phyloP scores from a whole-genome alignment of 169 alveolate genomes.

The Eimeria sp. region DNA sequence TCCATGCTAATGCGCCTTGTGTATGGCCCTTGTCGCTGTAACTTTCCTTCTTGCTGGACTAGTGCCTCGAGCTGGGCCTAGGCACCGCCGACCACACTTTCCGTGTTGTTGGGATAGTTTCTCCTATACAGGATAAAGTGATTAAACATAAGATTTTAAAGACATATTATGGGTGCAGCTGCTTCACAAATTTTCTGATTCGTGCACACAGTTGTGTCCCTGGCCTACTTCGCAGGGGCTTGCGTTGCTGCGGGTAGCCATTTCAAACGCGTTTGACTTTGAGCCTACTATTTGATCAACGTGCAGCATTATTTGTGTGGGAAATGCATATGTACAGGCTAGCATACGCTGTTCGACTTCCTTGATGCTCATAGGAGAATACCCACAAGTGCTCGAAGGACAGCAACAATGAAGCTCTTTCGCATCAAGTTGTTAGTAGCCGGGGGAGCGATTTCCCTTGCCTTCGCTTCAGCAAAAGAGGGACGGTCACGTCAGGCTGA shows the following conservation, averaged over 20 bases:
- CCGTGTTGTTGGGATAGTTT: background rate
- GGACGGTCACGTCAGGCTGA: background rate
- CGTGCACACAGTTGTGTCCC: background rate
- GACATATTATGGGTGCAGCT: background rate
- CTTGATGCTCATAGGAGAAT: background rate
- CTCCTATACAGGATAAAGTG: background rate
- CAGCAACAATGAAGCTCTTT: slow-evolving; percentile 41
- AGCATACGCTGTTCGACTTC: background rate
- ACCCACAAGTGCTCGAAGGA: background rate
- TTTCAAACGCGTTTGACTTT: background rate
- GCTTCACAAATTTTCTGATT: background rate
- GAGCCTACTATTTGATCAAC: background rate
- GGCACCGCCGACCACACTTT: background rate
- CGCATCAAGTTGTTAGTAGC: background rate
- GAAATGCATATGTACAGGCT: background rate
- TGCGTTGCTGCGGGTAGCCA: background rate
- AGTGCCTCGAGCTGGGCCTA: background rate
- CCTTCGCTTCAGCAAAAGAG: slow-evolving; percentile 1
- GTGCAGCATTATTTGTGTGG: background rate
- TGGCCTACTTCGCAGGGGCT: background rate
- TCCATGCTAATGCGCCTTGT: background rate
- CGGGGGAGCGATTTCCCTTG: background rate
- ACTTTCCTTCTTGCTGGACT: background rate
- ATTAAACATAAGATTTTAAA: background rate
- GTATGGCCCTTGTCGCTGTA: background rate